phyloP scores from a whole-genome alignment of 345 rosid species.

The Eucalyptus regnans region DNA sequence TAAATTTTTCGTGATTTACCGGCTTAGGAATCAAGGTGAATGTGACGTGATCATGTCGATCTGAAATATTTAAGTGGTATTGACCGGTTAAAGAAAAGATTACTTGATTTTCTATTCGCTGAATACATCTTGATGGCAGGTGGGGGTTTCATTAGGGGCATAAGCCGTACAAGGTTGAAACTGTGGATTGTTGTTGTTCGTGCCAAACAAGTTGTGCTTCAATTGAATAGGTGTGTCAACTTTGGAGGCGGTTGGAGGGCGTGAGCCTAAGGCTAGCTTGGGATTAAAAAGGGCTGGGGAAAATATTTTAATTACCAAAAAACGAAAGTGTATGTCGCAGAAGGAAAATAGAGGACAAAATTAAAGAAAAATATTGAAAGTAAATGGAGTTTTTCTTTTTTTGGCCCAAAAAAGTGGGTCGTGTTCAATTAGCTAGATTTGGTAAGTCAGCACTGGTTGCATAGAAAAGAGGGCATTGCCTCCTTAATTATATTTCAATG shows the following conservation, averaged over 20 bases:
- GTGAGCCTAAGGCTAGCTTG: neutral
- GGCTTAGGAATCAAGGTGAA: fast-evolving
- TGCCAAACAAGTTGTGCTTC: neutral
- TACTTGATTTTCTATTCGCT: neutral
- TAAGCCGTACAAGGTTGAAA: neutral
- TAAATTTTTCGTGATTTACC: fast-evolving
- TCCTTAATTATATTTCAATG: neutral
- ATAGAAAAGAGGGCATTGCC: neutral
- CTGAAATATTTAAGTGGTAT: neutral
- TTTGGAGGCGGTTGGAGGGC: neutral
- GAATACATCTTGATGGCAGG: neutral
- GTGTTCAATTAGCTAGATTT: neutral
- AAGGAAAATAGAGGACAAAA: neutral
- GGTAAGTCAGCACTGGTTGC: neutral
- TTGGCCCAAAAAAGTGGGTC: neutral
- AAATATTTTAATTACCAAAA: neutral
- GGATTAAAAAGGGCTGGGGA: neutral
- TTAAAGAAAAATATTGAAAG: neutral
- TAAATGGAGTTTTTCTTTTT: neutral
- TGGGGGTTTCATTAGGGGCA: neutral
- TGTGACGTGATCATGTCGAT: fast-evolving
- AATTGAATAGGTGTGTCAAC: neutral
- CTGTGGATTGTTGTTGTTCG: neutral
- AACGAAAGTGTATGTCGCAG: neutral
- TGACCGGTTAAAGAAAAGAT: neutral